Conservation (phyloP, 2,329 filamentous ascomycete species). For the Xylariaceae sp. region DNA sequence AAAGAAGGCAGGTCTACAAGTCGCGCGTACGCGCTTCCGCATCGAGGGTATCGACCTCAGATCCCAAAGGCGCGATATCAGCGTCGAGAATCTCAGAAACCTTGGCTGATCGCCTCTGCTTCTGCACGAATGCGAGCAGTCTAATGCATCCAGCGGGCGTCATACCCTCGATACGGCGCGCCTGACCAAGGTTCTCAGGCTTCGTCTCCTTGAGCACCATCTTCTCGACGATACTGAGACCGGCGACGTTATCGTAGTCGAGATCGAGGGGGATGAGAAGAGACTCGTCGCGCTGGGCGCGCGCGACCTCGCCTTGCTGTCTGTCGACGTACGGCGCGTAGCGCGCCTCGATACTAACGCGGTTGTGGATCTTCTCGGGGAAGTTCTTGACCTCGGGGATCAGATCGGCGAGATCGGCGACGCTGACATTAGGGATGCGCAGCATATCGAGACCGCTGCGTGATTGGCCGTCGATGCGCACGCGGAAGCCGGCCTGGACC, state of each 20-base stretch:
- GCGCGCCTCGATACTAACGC: constrained; percentile 73
- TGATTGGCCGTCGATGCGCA: constrained; percentile 59
- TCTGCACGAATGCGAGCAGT: constrained; percentile 58
- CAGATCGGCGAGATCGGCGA: constrained; percentile 51
- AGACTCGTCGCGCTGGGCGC: constrained; percentile 71
- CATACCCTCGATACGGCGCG: constrained; percentile 76
- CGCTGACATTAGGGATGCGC: constrained; percentile 55
- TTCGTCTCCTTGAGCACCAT: constrained; percentile 61
- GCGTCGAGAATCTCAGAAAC: constrained; percentile 17
- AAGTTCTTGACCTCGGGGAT: constrained; percentile 55
- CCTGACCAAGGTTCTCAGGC: constrained; percentile 85
- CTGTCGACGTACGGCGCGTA: constrained; percentile 83
- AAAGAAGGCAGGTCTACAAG: constrained; percentile 20
- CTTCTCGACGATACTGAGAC: constrained; percentile 75
- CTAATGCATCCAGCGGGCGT: constrained; percentile 56
- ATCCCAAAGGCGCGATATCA: constrained; percentile 29
- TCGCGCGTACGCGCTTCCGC: constrained; percentile 37
- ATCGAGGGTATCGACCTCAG: constrained; percentile 37
- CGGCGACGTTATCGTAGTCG: constrained; percentile 68
- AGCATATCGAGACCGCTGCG: constrained; percentile 77
- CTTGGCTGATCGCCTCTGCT: constrained; percentile 21
- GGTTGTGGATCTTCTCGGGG: constrained; percentile 53
- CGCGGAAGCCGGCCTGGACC: constrained; percentile 63
- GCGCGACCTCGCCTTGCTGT: constrained; percentile 61
- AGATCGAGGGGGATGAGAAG: constrained; percentile 67